Evolutionary conservation across 2,329 filamentous ascomycete species (phyloP).

Genomic region (Fusarium austroafricanum): DNA sequence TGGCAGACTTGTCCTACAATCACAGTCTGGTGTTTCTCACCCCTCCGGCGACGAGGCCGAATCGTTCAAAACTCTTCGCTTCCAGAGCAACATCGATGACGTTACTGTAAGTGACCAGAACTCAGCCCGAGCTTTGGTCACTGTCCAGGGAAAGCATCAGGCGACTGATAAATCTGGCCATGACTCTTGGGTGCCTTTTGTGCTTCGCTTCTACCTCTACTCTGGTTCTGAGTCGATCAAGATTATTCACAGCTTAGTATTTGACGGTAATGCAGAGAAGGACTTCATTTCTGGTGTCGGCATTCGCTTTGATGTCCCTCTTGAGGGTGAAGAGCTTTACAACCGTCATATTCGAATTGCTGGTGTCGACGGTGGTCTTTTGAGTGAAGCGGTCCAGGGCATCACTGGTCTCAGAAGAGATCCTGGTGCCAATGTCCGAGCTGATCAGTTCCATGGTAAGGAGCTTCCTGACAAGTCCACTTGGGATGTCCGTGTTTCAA

Average conservation of each 20-base stretch:
- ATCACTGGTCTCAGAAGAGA: conserved; percentile 69
- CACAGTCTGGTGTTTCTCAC: conserved; percentile 61
- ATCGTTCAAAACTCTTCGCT: conserved; percentile 56
- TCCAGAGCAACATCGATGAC: conserved; percentile 63
- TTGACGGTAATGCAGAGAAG: conserved; percentile 60
- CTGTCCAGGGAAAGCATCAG: conserved; percentile 54
- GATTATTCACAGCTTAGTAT: conserved; percentile 67
- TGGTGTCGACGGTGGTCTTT: conserved; percentile 64
- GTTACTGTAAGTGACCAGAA: conserved; percentile 59
- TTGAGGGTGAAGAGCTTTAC: conserved; percentile 64
- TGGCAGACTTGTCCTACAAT: conserved; percentile 64
- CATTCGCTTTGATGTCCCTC: conserved; percentile 65
- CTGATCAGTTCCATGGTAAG: conserved; percentile 62
- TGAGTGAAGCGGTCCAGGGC: conserved; percentile 69
- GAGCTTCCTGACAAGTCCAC: conserved; percentile 57
- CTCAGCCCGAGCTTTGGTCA: conserved; percentile 57
- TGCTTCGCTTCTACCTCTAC: conserved; percentile 67
- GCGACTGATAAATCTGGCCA: conserved; percentile 46
- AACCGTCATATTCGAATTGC: conserved; percentile 69
- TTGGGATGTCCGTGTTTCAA: conserved; percentile 60
- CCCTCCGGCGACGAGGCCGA: conserved; percentile 27
- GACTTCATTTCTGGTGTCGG: conserved; percentile 67
- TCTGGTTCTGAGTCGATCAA: conserved; percentile 65
- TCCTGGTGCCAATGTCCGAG: conserved; percentile 61
- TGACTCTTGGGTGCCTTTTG: conserved; percentile 64